A percentile compares a stretch with the other conserved stretches of the same genome.
Evolutionary conservation across 371 early-diverging fungal genomes (phyloP).

Genomic region (Syncephalastrum sp.): DNA sequence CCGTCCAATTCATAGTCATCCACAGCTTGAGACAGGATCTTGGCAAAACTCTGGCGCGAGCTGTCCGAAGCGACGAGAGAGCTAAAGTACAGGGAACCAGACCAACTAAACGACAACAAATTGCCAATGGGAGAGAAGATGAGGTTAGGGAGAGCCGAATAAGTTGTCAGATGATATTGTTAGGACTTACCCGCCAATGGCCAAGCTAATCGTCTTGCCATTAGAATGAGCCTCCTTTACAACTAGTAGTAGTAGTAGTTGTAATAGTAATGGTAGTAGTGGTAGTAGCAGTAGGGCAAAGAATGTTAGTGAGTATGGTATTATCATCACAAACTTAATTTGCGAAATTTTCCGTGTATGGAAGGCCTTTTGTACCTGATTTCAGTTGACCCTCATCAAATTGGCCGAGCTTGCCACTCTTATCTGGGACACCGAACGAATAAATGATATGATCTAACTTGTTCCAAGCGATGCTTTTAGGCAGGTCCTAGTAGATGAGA

Average conservation of each 20-base stretch:
- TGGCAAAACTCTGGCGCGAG: conserved; percentile 21
- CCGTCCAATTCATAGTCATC: conserved; percentile 56
- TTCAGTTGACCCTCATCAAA: conserved; percentile 21
- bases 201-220: conserved; percentile 34
- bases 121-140: not conserved
- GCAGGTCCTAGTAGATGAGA: conserved; percentile 19
- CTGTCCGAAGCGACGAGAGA: conserved; percentile 14
- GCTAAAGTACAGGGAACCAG: conserved; percentile 40
- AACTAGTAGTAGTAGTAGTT: conserved; percentile 16
- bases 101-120: conserved; percentile 28
- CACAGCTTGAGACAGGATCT: conserved; percentile 29
- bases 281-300: not conserved
- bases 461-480: conserved; percentile 31
- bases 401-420: conserved; percentile 24
- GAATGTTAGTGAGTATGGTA: not conserved
- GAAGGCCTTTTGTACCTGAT: conserved; percentile 11
- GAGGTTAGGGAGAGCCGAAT: not conserved
- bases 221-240: conserved; percentile 37
- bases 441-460: conserved; percentile 42
- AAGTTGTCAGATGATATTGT: not conserved
- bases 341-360: too few species aligned
- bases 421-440: conserved; percentile 37
- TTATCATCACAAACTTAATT: not conserved
- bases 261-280: not conserved
- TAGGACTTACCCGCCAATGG: conserved; percentile 40